Evolutionary conservation across 805 yeast species (phyloP), one percentile per base, ranked within the genome.

Genomic region (Pichia eremophila): DNA sequence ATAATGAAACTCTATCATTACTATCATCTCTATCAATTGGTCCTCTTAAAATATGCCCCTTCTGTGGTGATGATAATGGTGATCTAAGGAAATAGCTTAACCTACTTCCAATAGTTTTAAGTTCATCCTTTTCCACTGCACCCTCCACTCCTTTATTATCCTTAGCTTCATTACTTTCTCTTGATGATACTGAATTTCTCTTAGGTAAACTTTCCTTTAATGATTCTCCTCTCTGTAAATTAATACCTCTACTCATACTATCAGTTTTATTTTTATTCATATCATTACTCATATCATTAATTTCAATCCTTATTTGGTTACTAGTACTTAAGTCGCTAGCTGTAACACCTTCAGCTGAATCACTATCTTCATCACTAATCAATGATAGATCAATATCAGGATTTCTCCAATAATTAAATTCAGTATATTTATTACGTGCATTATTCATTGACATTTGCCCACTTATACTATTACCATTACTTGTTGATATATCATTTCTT

Each of bases 401-500:
- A 45, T 82, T 91, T 53, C 95, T 71, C 99, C 99, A 93, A 63
- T 76, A 93, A 60, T 85, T 90, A 40, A 85, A 85, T 65, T 93
- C 99, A 8, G 87, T 85, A 62, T 71, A 93, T 52, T 77, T 78
- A 53, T 80, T 83, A 46, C 77, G 81, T 2, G 70, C 66, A 49
- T 68, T 63, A 40, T 39, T 41, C 52, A 49, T 46, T 46, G 41
- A 28, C 38, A 38, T 39, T 35, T 42, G 42, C 31, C 39, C 39
- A 36, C 22, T 18, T n/a, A 27, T 28, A 35, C 38, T 22, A 18
- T 27, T 32, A 19, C 43, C 38, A 17, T 39, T 41, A 8, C 31
- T n/a, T 14, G 42, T 46, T 17, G 39, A 10, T 17, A 9, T 11
- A 36, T 36, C n/a, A n/a, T 17, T n/a, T 17, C n/a, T n/a, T 2